A percentile compares a stretch with the other conserved stretches of the same genome.
Conservation (phyloP, 1,284 basidiomycete species). For the Trichosporon sp. region DNA sequence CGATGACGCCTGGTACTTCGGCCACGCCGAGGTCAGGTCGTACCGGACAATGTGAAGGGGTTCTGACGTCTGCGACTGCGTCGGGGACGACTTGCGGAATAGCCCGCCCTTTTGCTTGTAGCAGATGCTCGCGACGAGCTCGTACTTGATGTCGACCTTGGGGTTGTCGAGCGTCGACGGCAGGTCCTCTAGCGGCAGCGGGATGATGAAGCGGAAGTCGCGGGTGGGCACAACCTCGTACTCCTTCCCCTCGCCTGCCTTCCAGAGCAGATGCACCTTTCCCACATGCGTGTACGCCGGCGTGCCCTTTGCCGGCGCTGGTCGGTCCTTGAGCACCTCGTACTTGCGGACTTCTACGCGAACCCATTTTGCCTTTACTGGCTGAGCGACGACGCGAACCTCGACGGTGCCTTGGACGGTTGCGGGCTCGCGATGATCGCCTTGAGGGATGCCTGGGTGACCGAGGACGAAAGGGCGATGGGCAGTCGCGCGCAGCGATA, state of each 20-base stretch:
- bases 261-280: conserved; percentile 40
- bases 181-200: conserved; percentile 69
- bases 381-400: conserved; percentile 61
- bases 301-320: conserved; percentile 58
- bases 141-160: conserved; percentile 72
- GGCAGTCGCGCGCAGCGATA: conserved; percentile 43
- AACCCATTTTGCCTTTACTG: conserved; percentile 84
- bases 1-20: conserved; percentile 72
- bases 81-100: conserved; percentile 63
- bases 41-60: conserved; percentile 78
- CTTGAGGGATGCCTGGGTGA: conserved; percentile 40
- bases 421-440: conserved; percentile 27
- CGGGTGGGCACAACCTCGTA: conserved; percentile 59
- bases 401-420: conserved; percentile 59
- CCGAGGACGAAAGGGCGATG: conserved; percentile 47
- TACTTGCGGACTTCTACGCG: conserved; percentile 79
- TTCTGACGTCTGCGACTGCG: conserved; percentile 56
- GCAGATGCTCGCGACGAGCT: conserved; percentile 74
- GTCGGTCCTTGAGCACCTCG: conserved; percentile 55
- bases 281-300: conserved; percentile 61
- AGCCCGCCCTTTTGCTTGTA: conserved; percentile 75
- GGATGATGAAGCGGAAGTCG: conserved; percentile 68
- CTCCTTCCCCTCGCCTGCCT: conserved; percentile 50
- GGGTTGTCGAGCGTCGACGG: conserved; percentile 71
- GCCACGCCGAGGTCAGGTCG: conserved; percentile 83